Conservation (phyloP, 2,329 filamentous ascomycete genomes). For the Leptographium procerum region DNA sequence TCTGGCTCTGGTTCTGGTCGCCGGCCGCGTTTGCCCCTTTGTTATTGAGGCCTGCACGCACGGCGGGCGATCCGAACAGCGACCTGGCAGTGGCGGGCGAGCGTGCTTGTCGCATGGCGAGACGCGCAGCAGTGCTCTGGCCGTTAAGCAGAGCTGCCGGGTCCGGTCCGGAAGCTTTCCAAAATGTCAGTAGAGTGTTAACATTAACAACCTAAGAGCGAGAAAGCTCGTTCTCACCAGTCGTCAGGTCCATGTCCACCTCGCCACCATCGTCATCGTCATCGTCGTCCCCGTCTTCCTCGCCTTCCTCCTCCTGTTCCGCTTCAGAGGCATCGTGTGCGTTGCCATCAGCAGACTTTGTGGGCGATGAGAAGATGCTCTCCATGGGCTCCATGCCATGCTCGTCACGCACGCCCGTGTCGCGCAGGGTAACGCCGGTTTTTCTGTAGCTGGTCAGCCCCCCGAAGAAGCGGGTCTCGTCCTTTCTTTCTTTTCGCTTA, state of each 20-base stretch:
- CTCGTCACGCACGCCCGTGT: constrained; percentile 73
- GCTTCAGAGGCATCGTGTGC: constrained; percentile 21
- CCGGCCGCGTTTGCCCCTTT: constrained; percentile 13
- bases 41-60: constrained; percentile 19
- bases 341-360: constrained; percentile 30
- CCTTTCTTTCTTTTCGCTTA: constrained; percentile 14
- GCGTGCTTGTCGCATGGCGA: constrained; percentile 34
- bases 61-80: constrained; percentile 46
- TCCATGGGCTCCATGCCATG: constrained; percentile 85
- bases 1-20: too few relatives aligned
- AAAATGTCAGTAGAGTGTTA: neutral
- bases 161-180: constrained; percentile 40
- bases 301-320: constrained; percentile 17
- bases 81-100: constrained; percentile 59
- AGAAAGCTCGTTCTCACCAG: constrained; percentile 6
- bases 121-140: constrained; percentile 34
- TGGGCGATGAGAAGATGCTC: constrained; percentile 79
- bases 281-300: constrained; percentile 18
- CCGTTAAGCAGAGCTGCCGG: constrained; percentile 40
- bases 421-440: constrained; percentile 73
- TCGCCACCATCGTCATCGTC: constrained; percentile 19
- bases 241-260: constrained; percentile 40
- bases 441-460: constrained; percentile 48
- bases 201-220: neutral
- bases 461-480: neutral